phyloP scores from a whole-genome alignment of 768 basidiomycete genomes.

The Leccinum aurantiacum region DNA sequence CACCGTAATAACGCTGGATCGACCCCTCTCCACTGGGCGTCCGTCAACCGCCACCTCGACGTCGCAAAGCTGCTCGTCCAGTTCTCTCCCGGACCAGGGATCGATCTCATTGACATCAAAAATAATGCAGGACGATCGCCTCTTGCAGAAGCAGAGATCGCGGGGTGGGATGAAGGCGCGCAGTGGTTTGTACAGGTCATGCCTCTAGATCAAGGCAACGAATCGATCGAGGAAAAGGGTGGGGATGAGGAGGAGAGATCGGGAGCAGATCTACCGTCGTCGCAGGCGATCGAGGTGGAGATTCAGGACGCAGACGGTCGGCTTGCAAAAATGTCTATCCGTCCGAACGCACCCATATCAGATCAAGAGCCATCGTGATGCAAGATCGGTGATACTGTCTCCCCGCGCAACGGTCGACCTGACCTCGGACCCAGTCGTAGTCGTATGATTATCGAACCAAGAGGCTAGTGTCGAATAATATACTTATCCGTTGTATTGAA shows the following conservation, averaged over 20 bases:
- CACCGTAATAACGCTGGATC: conserved; percentile 71
- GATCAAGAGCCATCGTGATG: background rate
- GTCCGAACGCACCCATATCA: background rate
- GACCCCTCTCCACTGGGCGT: conserved; percentile 90
- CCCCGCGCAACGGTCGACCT: background rate
- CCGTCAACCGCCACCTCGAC: conserved; percentile 74
- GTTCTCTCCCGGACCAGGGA: conserved; percentile 56
- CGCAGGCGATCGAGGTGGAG: conserved; percentile 60
- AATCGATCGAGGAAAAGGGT: conserved; percentile 26
- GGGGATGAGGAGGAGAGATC: conserved; percentile 19
- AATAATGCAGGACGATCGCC: conserved; percentile 72
- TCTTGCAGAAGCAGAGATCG: conserved; percentile 78
- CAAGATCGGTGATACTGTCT: background rate
- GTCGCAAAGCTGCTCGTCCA: conserved; percentile 60
- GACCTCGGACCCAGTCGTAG: background rate
- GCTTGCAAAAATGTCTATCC: conserved; percentile 61
- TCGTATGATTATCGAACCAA: background rate
- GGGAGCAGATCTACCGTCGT: conserved; percentile 19
- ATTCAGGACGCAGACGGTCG: conserved; percentile 72
- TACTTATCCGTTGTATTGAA: background rate
- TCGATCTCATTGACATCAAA: conserved; percentile 71
- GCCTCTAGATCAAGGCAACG: conserved; percentile 55
- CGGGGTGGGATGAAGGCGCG: conserved; percentile 82
- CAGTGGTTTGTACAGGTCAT: conserved; percentile 81
- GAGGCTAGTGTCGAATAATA: background rate